Percentiles rank a stretch among this genome's conserved stretches.
phyloP scores from a whole-genome alignment of 2,329 filamentous ascomycete genomes.

The Beauveria australis region DNA sequence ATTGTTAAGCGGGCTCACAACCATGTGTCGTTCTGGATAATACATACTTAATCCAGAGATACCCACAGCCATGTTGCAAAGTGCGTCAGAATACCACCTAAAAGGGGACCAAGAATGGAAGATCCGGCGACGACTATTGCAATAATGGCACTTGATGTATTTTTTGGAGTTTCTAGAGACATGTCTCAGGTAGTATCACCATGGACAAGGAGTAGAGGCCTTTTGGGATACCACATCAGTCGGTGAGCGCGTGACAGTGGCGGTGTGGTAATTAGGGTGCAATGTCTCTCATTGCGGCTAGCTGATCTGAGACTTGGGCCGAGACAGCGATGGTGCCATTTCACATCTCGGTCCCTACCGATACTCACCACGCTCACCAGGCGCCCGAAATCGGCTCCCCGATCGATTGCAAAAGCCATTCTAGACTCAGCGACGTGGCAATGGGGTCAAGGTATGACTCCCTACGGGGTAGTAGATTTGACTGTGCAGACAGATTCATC shows the following conservation, averaged over 20 bases:
- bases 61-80: constrained; percentile 45
- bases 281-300: too few relatives aligned
- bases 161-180: constrained; percentile 30
- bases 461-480: too few relatives aligned
- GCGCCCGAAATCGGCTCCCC: too few relatives aligned
- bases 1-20: constrained; percentile 11
- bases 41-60: constrained; percentile 51
- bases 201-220: constrained; percentile 48
- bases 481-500: too few relatives aligned
- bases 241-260: neutral
- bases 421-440: neutral
- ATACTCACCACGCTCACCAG: too few relatives aligned
- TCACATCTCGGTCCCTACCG: too few relatives aligned
- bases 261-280: neutral
- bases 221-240: constrained; percentile 5
- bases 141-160: constrained; percentile 38
- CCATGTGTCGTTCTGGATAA: neutral
- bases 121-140: constrained; percentile 40
- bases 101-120: constrained; percentile 42
- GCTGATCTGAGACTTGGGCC: too few relatives aligned
- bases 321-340: neutral
- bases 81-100: constrained; percentile 42
- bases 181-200: constrained; percentile 44
- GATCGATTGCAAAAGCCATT: too few relatives aligned
- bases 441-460: too few relatives aligned